phyloP scores from a whole-genome alignment of 768 basidiomycete genomes.

The Collybiopsis luxurians region DNA sequence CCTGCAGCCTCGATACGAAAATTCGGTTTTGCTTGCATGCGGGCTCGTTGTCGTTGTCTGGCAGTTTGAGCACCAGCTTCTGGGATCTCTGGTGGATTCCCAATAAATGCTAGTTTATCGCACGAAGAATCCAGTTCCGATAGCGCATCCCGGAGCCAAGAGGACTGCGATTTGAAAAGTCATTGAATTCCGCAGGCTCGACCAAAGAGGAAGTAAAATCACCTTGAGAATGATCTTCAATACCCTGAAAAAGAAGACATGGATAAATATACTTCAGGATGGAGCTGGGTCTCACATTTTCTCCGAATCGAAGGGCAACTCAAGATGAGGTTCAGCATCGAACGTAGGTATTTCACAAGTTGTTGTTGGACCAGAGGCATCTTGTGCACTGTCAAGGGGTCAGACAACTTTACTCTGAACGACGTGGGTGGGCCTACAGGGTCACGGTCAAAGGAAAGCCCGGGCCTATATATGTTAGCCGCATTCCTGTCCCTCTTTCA shows the following conservation, averaged over 20 bases:
- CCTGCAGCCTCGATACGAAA: conserved; percentile 81
- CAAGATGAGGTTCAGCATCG: conserved; percentile 77
- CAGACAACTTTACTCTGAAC: background rate
- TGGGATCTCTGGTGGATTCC: conserved; percentile 51
- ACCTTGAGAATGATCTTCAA: conserved; percentile 88
- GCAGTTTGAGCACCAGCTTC: conserved; percentile 17
- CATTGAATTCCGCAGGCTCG: background rate
- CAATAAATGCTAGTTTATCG: conserved; percentile 80
- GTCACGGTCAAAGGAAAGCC: conserved; percentile 78
- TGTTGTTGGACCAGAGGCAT: conserved; percentile 78
- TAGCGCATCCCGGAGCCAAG: conserved; percentile 91
- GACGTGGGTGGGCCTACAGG: conserved; percentile 52
- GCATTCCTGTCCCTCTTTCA: conserved; percentile 78
- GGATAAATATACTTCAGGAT: background rate
- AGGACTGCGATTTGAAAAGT: conserved; percentile 48
- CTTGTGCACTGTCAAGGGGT: conserved; percentile 56
- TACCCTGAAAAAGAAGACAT: conserved; percentile 38
- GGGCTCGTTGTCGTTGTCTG: conserved; percentile 24
- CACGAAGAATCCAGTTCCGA: conserved; percentile 89
- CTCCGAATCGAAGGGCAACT: conserved; percentile 74
- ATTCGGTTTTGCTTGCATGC: conserved; percentile 46
- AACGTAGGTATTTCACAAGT: conserved; percentile 86
- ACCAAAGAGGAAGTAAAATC: background rate
- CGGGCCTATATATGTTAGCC: conserved; percentile 75
- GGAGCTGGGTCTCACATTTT: conserved; percentile 43